Evolutionary conservation across 2,329 filamentous ascomycete species (phyloP).

Genomic region (Fusarium sp.): DNA sequence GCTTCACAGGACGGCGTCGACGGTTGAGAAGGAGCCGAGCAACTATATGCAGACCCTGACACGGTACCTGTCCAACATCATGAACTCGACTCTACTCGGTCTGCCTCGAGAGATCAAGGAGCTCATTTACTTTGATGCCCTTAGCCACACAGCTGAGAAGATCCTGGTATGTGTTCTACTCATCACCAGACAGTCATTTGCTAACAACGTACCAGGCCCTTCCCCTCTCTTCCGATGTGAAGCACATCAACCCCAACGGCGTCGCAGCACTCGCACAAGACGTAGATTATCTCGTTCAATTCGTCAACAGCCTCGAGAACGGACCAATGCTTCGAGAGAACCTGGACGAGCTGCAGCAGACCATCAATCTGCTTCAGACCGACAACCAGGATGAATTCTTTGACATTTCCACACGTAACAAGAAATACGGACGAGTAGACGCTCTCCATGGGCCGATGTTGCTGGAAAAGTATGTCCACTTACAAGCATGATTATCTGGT

Average conservation of each 20-base stretch:
- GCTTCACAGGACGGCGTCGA: slow-evolving; percentile 64
- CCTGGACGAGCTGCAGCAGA: slow-evolving; percentile 93
- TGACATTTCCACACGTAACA: slow-evolving; percentile 89
- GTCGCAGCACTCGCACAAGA: slow-evolving; percentile 86
- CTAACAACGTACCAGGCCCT: slow-evolving; percentile 68
- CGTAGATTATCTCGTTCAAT: slow-evolving; percentile 85
- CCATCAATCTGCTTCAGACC: slow-evolving; percentile 86
- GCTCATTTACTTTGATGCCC: slow-evolving; percentile 96
- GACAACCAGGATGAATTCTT: slow-evolving; percentile 98
- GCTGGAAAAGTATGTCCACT: slow-evolving; percentile 84
- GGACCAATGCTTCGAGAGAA: slow-evolving; percentile 88
- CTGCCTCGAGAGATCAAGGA: slow-evolving; percentile 97
- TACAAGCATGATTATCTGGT: no score
- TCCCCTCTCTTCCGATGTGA: slow-evolving; percentile 83
- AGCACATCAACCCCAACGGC: slow-evolving; percentile 88
- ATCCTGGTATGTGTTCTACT: slow-evolving; percentile 73
- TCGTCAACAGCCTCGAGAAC: slow-evolving; percentile 89
- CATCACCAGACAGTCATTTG: background rate
- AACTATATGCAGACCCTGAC: slow-evolving; percentile 97
- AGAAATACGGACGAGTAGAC: slow-evolving; percentile 94
- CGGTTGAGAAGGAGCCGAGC: slow-evolving; percentile 79
- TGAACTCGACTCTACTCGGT: slow-evolving; percentile 93
- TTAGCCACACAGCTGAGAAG: slow-evolving; percentile 89
- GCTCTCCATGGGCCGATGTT: slow-evolving; percentile 89
- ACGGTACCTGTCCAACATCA: slow-evolving; percentile 93